These are phyloP conservation scores for Aureobasidium sp. DNA, from an alignment of 2,329 filamentous ascomycete species.

Conservation along the genomic window DNA sequence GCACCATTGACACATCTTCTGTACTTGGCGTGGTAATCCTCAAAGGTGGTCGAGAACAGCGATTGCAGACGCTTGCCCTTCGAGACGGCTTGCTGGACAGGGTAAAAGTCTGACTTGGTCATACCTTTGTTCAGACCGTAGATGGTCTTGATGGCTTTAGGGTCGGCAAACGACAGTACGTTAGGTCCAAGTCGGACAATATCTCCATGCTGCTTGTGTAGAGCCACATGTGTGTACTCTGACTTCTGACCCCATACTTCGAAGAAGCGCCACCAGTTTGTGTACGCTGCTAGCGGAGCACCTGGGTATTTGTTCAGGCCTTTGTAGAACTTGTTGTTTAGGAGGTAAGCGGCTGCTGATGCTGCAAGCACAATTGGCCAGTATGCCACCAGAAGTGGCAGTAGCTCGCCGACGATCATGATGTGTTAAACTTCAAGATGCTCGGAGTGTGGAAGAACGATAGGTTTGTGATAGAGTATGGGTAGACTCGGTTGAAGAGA, in stretches of 20 bases:
- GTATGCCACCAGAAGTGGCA: slow-evolving; percentile 27
- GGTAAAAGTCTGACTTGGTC: slow-evolving; percentile 74
- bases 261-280: slow-evolving; percentile 66
- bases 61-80: slow-evolving; percentile 61
- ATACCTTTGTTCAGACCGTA: slow-evolving; percentile 80
- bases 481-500: neutral
- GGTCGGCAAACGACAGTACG: slow-evolving; percentile 62
- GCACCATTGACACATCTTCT: slow-evolving; percentile 67
- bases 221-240: slow-evolving; percentile 57
- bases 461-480: neutral
- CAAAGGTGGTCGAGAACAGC: slow-evolving; percentile 68
- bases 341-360: slow-evolving; percentile 27
- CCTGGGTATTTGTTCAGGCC: slow-evolving; percentile 66
- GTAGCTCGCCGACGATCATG: slow-evolving; percentile 26
- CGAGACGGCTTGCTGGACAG: slow-evolving; percentile 65
- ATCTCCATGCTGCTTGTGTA: slow-evolving; percentile 65
- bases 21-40: slow-evolving; percentile 67
- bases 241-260: slow-evolving; percentile 58
- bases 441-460: neutral
- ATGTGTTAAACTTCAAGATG: slow-evolving; percentile 12
- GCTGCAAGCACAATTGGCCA: slow-evolving; percentile 34
- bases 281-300: slow-evolving; percentile 57
- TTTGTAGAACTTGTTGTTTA: slow-evolving; percentile 41
- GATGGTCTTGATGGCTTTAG: slow-evolving; percentile 63
- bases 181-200: slow-evolving; percentile 71